These are phyloP conservation scores for Stemphylium vesicarium DNA, from an alignment of 2,329 filamentous ascomycete species.

Conservation along the genomic window DNA sequence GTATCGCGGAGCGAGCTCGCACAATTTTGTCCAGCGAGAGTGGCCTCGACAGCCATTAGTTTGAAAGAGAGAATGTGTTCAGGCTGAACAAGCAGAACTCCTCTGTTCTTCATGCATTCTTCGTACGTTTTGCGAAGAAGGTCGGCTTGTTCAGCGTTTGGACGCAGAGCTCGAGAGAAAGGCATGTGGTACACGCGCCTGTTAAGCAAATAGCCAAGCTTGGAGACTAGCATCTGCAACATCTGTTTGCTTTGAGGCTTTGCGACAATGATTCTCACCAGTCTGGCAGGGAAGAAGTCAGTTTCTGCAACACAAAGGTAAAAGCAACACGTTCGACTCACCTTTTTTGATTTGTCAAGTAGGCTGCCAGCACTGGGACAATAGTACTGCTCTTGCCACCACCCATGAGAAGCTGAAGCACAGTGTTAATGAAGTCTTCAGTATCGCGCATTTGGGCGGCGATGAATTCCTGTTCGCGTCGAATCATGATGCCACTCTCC, in stretches of 20 bases:
- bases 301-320: neutral
- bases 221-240: constrained; percentile 60
- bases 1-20: constrained; percentile 50
- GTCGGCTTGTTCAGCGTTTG: constrained; percentile 40
- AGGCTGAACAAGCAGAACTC: constrained; percentile 66
- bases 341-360: constrained; percentile 57
- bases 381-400: constrained; percentile 44
- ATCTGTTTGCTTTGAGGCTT: constrained; percentile 69
- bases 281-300: constrained; percentile 22
- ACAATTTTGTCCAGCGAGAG: constrained; percentile 40
- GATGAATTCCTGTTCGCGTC: constrained; percentile 65
- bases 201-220: constrained; percentile 63
- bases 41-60: constrained; percentile 63
- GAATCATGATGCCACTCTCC: constrained; percentile 67
- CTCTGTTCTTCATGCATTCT: constrained; percentile 58
- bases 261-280: constrained; percentile 66
- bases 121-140: constrained; percentile 50
- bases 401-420: constrained; percentile 46
- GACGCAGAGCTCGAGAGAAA: constrained; percentile 60
- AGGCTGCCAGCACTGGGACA: constrained; percentile 37
- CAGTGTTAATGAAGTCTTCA: constrained; percentile 26
- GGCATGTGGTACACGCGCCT: constrained; percentile 64
- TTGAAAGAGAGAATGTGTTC: constrained; percentile 70
- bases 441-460: constrained; percentile 61
- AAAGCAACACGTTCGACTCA: no score